Evolutionary conservation across 148 eudicot genomes (phyloP).

Genomic region (Vaccinium darrowii): DNA sequence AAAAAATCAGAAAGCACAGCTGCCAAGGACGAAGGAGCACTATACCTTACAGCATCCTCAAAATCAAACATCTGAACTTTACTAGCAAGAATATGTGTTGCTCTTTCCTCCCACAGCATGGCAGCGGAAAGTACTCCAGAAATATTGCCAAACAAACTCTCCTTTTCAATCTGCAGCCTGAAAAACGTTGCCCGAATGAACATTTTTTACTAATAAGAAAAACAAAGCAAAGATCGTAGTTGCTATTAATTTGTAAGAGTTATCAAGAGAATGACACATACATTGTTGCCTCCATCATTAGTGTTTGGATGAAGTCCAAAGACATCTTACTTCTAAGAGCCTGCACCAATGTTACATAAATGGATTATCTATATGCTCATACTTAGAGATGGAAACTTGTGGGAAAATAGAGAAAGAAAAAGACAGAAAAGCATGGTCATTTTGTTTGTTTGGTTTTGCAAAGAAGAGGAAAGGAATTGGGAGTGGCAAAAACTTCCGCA

Average conservation of each 20-base stretch:
- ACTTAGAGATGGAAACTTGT: neutral
- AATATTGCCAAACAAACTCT: slow-evolving; percentile 53
- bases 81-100: slow-evolving; percentile 44
- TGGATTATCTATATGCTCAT: neutral
- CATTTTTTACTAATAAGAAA: neutral
- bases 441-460: neutral
- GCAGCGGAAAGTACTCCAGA: slow-evolving; percentile 54
- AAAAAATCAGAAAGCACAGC: slow-evolving; percentile 1
- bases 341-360: slow-evolving; percentile 37
- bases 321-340: slow-evolving; percentile 45
- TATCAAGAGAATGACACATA: slow-evolving; percentile 40
- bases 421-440: neutral
- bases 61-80: slow-evolving; percentile 56
- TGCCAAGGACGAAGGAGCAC: neutral
- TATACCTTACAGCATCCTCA: slow-evolving; percentile 69
- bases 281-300: slow-evolving; percentile 66
- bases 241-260: neutral
- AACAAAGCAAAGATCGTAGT: slow-evolving; percentile 14
- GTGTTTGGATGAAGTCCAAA: slow-evolving; percentile 52
- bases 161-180: slow-evolving; percentile 83
- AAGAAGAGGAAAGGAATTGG: neutral
- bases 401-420: neutral
- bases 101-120: slow-evolving; percentile 72
- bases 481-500: neutral
- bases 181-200: slow-evolving; percentile 11